Base-by-base conservation (phyloP, 495 filamentous ascomycete species). In the Aspergillus homomorphus region DNA sequence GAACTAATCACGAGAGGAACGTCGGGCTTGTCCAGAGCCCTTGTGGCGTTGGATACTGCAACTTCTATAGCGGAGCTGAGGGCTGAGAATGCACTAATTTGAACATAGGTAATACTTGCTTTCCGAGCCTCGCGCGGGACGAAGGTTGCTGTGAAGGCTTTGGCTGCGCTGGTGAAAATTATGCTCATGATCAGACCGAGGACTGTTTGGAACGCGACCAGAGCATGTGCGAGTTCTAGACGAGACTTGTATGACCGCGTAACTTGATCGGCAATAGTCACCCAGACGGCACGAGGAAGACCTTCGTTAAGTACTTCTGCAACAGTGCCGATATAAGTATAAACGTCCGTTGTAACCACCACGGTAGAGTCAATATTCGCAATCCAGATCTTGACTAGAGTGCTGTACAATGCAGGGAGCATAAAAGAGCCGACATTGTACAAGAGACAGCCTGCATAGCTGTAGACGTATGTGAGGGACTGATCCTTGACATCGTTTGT, bases 221-320 rank as follows among this genome's bases (percentile, higher is more conserved):
- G 74, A 0, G 87, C 89, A 57, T 89, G 78, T 0, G 87, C 73
- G 9, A 92, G 80, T 4, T 73, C 66, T 21, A 90, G 66, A 0
- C 88, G 80, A 8, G 81, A 75, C 6, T 69, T 28, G 2, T 79
- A 60, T 1, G 73, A 74, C 12, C 87, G 80, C 2, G 82, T 82
- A 7, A 78, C 67, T 51, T 80, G 80, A 71, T 91, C 86, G 10
- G 84, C 88, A 61, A 91, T 90, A 56, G 87, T 76, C 16, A 86
- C 70, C 84, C 84, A 91, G 7, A 87, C 80, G 0, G 86, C 80
- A 21, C 87, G 76, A 0, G 88, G 88, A 7, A 91, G 82, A 15
- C 87, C 87, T 63, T 92, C 87, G 69, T 91, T 91, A 44, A 91
- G 70, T 1, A 89, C 86, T 61, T 91, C 82, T 0, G 78, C 82